A percentile compares a stretch with the other conserved stretches of the same genome.
These are phyloP conservation scores for Phytopythium ostracodes DNA, from an alignment of 352 stramenopile genomes.

Conservation along the genomic window DNA sequence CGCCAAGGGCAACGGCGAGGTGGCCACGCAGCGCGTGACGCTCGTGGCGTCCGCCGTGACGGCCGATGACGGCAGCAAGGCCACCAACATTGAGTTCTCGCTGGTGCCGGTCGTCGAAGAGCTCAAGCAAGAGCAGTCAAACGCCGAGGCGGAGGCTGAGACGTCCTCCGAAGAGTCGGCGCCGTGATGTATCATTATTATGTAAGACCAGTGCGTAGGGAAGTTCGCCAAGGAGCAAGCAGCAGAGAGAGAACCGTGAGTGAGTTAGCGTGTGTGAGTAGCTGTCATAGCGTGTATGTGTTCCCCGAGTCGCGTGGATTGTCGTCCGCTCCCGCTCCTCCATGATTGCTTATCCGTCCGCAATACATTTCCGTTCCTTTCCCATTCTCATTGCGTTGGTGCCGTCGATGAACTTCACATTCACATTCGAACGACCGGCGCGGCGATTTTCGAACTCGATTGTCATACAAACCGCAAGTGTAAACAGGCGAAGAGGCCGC, in stretches of 20 bases:
- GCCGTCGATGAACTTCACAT: neutral
- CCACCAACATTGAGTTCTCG: slow-evolving; percentile 60
- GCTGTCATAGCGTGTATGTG: neutral
- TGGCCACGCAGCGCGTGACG: slow-evolving; percentile 20
- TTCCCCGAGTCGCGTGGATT: neutral
- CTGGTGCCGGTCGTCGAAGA: slow-evolving; percentile 35
- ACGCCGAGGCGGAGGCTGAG: slow-evolving; percentile 18
- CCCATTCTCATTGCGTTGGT: neutral
- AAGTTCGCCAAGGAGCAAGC: neutral
- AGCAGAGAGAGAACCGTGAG: neutral
- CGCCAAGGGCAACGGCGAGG: slow-evolving; percentile 12
- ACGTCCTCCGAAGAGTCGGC: slow-evolving; percentile 27
- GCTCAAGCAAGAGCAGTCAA: slow-evolving; percentile 10
- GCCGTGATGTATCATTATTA: slow-evolving; percentile 7
- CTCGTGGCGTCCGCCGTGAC: slow-evolving; percentile 49
- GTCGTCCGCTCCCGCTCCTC: neutral
- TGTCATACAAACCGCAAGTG: too few species aligned
- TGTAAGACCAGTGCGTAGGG: neutral
- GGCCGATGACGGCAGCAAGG: slow-evolving; percentile 39
- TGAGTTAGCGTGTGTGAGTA: neutral
- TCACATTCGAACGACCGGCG: neutral
- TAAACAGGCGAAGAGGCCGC: too few species aligned
- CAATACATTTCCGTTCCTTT: neutral
- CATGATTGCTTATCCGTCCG: neutral
- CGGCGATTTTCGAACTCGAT: too few species aligned